These are phyloP conservation scores for Gossypium arboreum DNA, from an alignment of 345 rosid species.

Conservation along the genomic window DNA sequence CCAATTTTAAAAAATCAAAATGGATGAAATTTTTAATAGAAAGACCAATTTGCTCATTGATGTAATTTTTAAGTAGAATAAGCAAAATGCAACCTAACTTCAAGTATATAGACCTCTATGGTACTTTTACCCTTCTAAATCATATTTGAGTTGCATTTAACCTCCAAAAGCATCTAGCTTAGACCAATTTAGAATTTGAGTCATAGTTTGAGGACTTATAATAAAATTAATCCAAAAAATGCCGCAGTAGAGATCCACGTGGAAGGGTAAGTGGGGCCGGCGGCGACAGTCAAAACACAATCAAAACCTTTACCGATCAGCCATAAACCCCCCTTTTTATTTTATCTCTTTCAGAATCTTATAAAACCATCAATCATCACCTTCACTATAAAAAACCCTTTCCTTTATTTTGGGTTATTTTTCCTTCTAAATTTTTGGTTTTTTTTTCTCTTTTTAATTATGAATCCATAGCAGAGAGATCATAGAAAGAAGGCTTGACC, in stretches of 20 bases:
- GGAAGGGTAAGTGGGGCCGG: slow-evolving; percentile 23
- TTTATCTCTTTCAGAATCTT: neutral
- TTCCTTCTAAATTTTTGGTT: neutral
- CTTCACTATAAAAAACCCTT: neutral
- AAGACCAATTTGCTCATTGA: too few species aligned
- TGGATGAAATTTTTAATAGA: too few species aligned
- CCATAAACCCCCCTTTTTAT: neutral
- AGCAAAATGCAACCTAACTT: too few species aligned
- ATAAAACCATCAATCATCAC: neutral
- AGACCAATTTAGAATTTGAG: too few species aligned
- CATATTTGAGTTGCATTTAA: too few species aligned
- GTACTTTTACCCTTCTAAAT: too few species aligned
- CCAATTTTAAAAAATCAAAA: too few species aligned
- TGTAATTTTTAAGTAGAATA: too few species aligned
- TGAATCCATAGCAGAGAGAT: neutral
- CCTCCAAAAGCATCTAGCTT: too few species aligned
- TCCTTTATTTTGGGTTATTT: neutral
- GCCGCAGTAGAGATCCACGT: slow-evolving; percentile 10
- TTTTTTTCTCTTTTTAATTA: neutral
- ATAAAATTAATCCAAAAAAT: too few species aligned
- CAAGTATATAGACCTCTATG: too few species aligned
- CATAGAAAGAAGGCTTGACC: neutral
- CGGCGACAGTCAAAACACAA: slow-evolving; percentile 29
- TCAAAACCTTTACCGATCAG: neutral
- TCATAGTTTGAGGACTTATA: too few species aligned